Evolutionary conservation across 257 asterid genomes (phyloP), one percentile per base, ranked within the genome.

Genomic region (Osmanthus fragrans): DNA sequence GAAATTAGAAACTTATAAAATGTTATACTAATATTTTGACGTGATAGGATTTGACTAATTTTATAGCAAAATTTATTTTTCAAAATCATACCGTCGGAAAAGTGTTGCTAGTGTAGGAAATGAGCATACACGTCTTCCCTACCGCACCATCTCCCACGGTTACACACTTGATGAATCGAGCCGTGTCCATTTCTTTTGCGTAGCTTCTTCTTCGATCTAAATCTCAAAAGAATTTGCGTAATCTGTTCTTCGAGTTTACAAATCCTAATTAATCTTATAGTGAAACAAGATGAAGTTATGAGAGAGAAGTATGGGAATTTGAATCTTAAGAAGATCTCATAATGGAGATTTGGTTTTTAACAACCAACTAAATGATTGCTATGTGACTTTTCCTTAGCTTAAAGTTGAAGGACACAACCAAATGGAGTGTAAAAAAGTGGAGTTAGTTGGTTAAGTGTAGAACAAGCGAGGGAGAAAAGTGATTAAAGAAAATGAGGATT

Each of bases 81-180:
- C 18, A 58, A 10, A 10, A 19, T 4, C 15, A 1, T 76, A 91
- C 96, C 88, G 91, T 90, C 0, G 97, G 97, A 65, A 90, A 93
- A 58, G 98, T 85, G 54, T 93, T 93, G 76, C 94, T 91, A 8
- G 96, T 93, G 87, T 91, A 93, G 56, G 98, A 93, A 76, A 93
- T 93, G 77, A 93, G 93, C 96, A 93, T 85, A 85, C 97, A 93
- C 2, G 98, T 93, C 74, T 91, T 93, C 60, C 97, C 98, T 4
- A 93, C 97, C 0, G 97, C 97, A 2, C 98, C 97, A 66, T 93
- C 97, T 21, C 97, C 97, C 19, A 93, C 95, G 0, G 96, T 91
- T 0, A 93, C 97, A 74, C 97, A 93, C 82, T 93, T 93, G 83
- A 91, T 86, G 73, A 92, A 93, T 77, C 90, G 86, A 5, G 97